These are phyloP conservation scores for Cyanidioschyzon merolae DNA, from an alignment of 23 red algal genomes.

Conservation along the genomic window DNA sequence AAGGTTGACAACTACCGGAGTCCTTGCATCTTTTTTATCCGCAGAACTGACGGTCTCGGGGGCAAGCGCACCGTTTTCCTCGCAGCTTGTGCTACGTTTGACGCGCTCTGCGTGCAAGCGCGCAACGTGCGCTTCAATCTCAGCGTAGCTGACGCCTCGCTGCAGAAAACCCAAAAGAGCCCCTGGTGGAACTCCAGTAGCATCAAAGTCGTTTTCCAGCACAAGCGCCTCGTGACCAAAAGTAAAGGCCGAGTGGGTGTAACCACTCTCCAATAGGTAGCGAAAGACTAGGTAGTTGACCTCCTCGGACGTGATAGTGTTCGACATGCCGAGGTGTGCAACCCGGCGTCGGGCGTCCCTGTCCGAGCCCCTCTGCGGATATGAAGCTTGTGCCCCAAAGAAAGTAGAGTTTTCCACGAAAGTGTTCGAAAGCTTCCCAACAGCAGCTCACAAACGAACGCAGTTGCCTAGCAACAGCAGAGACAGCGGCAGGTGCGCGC, in stretches of 20 bases:
- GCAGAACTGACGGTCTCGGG: not conserved
- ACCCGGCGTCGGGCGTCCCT: not conserved
- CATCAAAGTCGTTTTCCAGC: conserved; percentile 63
- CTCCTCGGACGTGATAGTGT: conserved; percentile 86
- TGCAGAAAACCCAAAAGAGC: conserved; percentile 89
- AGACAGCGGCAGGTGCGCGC: too few species aligned
- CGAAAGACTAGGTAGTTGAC: conserved; percentile 98
- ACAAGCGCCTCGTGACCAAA: conserved; percentile 93
- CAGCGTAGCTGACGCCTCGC: conserved; percentile 83
- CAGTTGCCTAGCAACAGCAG: too few species aligned
- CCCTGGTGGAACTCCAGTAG: conserved; percentile 82
- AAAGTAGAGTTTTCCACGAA: too few species aligned
- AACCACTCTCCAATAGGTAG: conserved; percentile 95
- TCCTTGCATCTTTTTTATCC: not conserved
- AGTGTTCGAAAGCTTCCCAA: too few species aligned
- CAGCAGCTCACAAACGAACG: too few species aligned
- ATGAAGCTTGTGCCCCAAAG: too few species aligned
- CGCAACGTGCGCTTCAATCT: conserved; percentile 75
- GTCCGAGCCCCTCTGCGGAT: too few species aligned
- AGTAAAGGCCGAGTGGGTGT: conserved; percentile 75
- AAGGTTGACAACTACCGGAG: conserved; percentile 21
- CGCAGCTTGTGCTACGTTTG: not conserved
- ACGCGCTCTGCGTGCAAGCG: not conserved
- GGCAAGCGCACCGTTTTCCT: not conserved
- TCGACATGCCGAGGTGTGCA: conserved; percentile 28